Conservation (phyloP, 2,329 filamentous ascomycete species). For the Hypoxylon sp. region DNA sequence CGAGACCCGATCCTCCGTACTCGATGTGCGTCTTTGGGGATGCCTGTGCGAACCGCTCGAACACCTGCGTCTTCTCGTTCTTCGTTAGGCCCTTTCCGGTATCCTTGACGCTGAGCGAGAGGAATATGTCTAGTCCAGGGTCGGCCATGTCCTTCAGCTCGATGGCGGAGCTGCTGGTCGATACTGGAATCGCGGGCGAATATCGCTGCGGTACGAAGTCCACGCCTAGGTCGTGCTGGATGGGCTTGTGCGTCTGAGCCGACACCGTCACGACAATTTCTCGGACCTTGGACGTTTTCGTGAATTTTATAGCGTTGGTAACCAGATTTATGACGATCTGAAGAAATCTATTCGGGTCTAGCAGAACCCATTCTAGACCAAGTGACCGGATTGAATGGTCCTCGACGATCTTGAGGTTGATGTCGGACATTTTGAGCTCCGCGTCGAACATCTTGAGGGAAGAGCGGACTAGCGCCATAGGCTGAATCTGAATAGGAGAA, state of each 20-base stretch:
- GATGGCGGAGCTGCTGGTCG: not conserved
- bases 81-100: conserved; percentile 77
- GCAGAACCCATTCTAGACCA: conserved; percentile 68
- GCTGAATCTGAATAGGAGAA: conserved; percentile 73
- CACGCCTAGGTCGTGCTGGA: conserved; percentile 56
- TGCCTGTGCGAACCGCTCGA: conserved; percentile 81
- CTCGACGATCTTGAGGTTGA: conserved; percentile 70
- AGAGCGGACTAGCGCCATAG: conserved; percentile 69
- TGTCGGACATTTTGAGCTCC: conserved; percentile 73
- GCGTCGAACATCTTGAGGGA: conserved; percentile 81
- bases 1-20: conserved; percentile 81
- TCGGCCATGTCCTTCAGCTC: not conserved
- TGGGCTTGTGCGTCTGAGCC: conserved; percentile 51
- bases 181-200: conserved; percentile 43
- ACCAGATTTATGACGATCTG: conserved; percentile 83
- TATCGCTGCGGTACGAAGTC: conserved; percentile 67
- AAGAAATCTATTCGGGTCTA: conserved; percentile 77
- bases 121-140: conserved; percentile 55
- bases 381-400: conserved; percentile 67
- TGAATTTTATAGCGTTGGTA: conserved; percentile 86
- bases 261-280: conserved; percentile 61
- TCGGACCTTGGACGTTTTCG: conserved; percentile 66
- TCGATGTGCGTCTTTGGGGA: conserved; percentile 78
- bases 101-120: conserved; percentile 78
- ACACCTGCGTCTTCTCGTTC: conserved; percentile 76